Percentiles rank a stretch among this genome's conserved stretches.
Evolutionary conservation across 208 protist genomes (phyloP).

Genomic region (Acanthamoeba triangularis): DNA sequence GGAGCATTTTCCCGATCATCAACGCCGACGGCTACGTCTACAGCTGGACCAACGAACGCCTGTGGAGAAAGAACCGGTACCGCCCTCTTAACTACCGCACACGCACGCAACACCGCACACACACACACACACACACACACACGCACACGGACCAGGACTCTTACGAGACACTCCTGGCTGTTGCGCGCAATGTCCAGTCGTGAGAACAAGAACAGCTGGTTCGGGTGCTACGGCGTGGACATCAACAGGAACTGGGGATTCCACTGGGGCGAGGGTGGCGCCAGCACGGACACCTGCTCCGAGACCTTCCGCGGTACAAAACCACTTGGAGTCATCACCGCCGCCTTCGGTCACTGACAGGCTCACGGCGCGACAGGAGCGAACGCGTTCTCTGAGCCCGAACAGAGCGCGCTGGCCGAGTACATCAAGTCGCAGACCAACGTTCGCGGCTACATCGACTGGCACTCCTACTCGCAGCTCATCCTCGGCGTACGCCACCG

Average conservation of each 20-base stretch:
- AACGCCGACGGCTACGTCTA: conserved; percentile 74
- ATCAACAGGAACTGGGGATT: conserved; percentile 83
- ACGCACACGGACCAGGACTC: not conserved
- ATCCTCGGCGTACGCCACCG: not conserved
- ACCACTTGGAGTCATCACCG: not conserved
- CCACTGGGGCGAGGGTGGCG: conserved; percentile 82
- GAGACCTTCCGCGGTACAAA: conserved; percentile 79
- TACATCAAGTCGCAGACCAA: conserved; percentile 30
- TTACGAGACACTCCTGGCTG: not conserved
- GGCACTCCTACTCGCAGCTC: conserved; percentile 76
- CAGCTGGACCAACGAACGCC: conserved; percentile 66
- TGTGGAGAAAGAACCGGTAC: conserved; percentile 85
- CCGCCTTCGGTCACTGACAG: not conserved
- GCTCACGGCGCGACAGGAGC: not conserved
- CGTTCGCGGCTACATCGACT: conserved; percentile 64
- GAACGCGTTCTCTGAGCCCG: conserved; percentile 3
- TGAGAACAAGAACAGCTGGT: conserved; percentile 30
- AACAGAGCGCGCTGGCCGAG: not conserved
- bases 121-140: not conserved
- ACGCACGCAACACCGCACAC: not conserved
- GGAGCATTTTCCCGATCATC: conserved; percentile 24
- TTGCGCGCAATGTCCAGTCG: not conserved
- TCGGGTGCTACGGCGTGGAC: conserved; percentile 80
- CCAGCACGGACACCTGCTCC: not conserved
- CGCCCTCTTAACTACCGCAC: too few species aligned